phyloP scores from a whole-genome alignment of 805 yeast species.

The Saccharomycopsis microspora region DNA sequence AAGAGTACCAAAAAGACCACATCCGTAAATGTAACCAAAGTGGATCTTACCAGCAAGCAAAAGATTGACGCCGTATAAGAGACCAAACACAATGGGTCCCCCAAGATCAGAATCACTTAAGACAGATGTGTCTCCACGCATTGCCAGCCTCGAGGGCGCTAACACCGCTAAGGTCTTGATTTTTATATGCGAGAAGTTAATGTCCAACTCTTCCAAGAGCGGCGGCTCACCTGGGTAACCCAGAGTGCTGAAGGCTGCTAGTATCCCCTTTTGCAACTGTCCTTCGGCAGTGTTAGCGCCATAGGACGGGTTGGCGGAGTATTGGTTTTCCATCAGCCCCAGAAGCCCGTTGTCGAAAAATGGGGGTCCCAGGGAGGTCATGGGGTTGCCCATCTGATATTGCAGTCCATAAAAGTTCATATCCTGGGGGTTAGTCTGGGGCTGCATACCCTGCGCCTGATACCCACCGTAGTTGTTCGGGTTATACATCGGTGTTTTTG shows the following conservation, averaged over 20 bases:
- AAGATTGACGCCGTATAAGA: conserved; percentile 74
- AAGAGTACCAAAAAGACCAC: conserved; percentile 82
- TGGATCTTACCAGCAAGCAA: conserved; percentile 87
- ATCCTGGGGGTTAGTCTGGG: conserved; percentile 1
- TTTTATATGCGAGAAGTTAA: conserved; percentile 80
- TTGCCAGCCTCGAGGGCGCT: conserved; percentile 36
- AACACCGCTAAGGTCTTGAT: conserved; percentile 78
- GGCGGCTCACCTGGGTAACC: conserved; percentile 97
- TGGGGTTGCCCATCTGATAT: not conserved
- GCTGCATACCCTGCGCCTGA: not conserved
- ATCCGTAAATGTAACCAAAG: conserved; percentile 94
- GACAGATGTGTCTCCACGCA: conserved; percentile 29
- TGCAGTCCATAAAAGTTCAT: conserved; percentile 13
- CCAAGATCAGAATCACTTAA: conserved; percentile 89
- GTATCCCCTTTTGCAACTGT: conserved; percentile 56
- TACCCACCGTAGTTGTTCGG: conserved; percentile 9
- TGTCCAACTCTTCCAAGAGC: conserved; percentile 82
- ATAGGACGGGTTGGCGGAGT: conserved; percentile 5
- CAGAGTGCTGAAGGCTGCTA: conserved; percentile 86
- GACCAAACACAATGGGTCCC: conserved; percentile 85
- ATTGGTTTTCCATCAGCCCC: conserved; percentile 17
- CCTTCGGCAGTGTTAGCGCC: conserved; percentile 14
- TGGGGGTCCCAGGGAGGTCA: conserved; percentile 9
- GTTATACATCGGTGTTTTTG: conserved; percentile 5
- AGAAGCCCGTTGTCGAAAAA: conserved; percentile 7